Conservation (phyloP, 2,329 filamentous ascomycete species). For the Keithomyces neogunnii region DNA sequence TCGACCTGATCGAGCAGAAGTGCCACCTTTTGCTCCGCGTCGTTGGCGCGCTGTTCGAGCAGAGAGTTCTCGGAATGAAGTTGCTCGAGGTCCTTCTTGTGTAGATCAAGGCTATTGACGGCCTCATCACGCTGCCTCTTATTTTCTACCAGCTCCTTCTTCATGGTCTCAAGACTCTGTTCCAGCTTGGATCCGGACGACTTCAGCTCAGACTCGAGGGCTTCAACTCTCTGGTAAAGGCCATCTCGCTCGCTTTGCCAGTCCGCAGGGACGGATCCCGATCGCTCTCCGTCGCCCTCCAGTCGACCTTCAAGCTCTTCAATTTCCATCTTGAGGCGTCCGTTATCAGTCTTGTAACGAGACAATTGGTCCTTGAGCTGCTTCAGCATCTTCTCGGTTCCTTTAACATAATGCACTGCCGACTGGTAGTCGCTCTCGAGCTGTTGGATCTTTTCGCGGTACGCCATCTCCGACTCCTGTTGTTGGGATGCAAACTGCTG, state of each 20-base stretch:
- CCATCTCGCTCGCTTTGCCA: conserved; percentile 69
- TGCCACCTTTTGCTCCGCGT: conserved; percentile 89
- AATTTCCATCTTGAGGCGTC: conserved; percentile 75
- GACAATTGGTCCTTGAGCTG: conserved; percentile 97
- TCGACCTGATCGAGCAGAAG: conserved; percentile 92
- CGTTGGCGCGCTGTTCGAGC: conserved; percentile 75
- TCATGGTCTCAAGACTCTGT: conserved; percentile 58
- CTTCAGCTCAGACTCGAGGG: conserved; percentile 61
- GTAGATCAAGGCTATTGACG: conserved; percentile 47
- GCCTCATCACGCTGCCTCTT: conserved; percentile 62
- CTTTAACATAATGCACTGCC: conserved; percentile 95
- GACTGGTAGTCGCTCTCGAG: conserved; percentile 97
- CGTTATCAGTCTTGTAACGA: conserved; percentile 82
- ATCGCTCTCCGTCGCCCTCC: conserved; percentile 24
- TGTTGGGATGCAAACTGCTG: conserved; percentile 67
- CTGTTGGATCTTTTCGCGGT: conserved; percentile 87
- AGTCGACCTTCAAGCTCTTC: conserved; percentile 52
- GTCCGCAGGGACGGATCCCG: conserved; percentile 38
- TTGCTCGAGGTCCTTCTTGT: conserved; percentile 65
- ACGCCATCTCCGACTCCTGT: conserved; percentile 79
- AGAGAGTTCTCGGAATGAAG: conserved; percentile 73
- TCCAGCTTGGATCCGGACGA: conserved; percentile 61
- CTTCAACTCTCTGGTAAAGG: conserved; percentile 60
- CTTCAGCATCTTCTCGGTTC: conserved; percentile 97
- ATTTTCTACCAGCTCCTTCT: conserved; percentile 57